Evolutionary conservation across 1,284 basidiomycete genomes (phyloP).

Genomic region (Fomitopsis betulina): DNA sequence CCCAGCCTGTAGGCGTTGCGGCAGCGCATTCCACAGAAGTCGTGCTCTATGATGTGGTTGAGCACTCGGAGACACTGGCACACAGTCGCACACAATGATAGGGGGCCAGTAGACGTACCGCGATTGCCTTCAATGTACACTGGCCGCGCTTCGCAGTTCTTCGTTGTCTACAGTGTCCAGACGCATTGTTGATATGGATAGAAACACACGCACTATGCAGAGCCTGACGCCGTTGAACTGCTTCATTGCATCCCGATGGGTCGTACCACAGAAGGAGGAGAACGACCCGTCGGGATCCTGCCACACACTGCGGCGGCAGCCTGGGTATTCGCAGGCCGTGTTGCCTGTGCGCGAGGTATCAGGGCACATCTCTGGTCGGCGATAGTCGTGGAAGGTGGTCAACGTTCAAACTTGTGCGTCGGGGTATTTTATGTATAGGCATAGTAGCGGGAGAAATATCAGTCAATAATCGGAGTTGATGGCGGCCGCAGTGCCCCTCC

Average conservation of each 20-base stretch:
- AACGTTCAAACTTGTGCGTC: not conserved
- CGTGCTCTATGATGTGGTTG: not conserved
- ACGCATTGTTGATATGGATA: not conserved
- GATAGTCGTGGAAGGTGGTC: not conserved
- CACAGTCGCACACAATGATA: too few species aligned
- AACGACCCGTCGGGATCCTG: slow-evolving; percentile 2
- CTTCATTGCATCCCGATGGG: not conserved
- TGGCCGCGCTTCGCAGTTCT: slow-evolving; percentile 18
- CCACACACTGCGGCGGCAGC: not conserved
- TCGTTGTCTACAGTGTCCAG: not conserved
- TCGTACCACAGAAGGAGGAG: slow-evolving; percentile 1
- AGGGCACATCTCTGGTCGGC: not conserved
- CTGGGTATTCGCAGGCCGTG: not conserved
- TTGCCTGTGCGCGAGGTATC: not conserved
- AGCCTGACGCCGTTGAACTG: not conserved
- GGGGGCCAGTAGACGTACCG: not conserved
- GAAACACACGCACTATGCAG: not conserved
- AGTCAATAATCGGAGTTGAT: too few species aligned
- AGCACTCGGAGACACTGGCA: not conserved
- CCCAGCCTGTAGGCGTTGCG: not conserved
- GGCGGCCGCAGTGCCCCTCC: too few species aligned
- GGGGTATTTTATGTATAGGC: not conserved
- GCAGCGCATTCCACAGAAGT: not conserved
- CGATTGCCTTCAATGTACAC: slow-evolving; percentile 15
- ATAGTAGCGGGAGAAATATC: not conserved